phyloP scores from a whole-genome alignment of 2,329 filamentous ascomycete genomes.

The Aureobasidium leucospermi region DNA sequence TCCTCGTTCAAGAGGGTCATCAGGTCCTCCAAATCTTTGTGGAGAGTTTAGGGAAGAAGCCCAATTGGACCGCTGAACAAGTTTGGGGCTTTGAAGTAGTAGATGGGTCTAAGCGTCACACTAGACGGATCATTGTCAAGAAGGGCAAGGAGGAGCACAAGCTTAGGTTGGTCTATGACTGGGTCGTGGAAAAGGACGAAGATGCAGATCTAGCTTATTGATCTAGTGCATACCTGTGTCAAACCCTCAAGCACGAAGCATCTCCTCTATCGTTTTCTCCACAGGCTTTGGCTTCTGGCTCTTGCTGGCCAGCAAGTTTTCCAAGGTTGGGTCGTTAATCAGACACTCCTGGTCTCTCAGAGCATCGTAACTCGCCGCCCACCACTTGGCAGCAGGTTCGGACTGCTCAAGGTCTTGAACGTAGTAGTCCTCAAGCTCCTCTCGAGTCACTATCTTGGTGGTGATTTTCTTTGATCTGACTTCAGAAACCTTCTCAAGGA shows the following conservation, averaged over 20 bases:
- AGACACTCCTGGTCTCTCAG: conserved; percentile 35
- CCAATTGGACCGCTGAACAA: conserved; percentile 49
- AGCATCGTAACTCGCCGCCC: conserved; percentile 39
- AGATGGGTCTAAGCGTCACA: conserved; percentile 34
- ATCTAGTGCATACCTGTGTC: neutral
- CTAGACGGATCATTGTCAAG: conserved; percentile 32
- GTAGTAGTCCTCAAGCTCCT: conserved; percentile 37
- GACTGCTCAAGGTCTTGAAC: conserved; percentile 30
- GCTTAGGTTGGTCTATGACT: conserved; percentile 39
- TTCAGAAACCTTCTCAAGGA: conserved; percentile 24
- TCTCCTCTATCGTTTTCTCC: conserved; percentile 34
- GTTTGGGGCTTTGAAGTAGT: conserved; percentile 42
- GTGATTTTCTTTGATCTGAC: conserved; percentile 25
- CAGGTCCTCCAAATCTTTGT: conserved; percentile 44
- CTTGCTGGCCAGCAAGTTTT: conserved; percentile 30
- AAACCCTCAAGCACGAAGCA: conserved; percentile 21
- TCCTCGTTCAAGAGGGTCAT: conserved; percentile 35
- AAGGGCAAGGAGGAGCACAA: conserved; percentile 34
- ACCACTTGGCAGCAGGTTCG: conserved; percentile 36
- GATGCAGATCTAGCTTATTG: conserved; percentile 2
- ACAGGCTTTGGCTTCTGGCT: conserved; percentile 31
- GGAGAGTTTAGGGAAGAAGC: conserved; percentile 32
- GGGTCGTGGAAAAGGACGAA: conserved; percentile 16
- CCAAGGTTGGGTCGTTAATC: conserved; percentile 35
- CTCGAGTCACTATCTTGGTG: conserved; percentile 30